A percentile compares a stretch with the other conserved stretches of the same genome.
Evolutionary conservation across 2,329 filamentous ascomycete genomes (phyloP).

Genomic region (Neocatenulostroma microsporum): DNA sequence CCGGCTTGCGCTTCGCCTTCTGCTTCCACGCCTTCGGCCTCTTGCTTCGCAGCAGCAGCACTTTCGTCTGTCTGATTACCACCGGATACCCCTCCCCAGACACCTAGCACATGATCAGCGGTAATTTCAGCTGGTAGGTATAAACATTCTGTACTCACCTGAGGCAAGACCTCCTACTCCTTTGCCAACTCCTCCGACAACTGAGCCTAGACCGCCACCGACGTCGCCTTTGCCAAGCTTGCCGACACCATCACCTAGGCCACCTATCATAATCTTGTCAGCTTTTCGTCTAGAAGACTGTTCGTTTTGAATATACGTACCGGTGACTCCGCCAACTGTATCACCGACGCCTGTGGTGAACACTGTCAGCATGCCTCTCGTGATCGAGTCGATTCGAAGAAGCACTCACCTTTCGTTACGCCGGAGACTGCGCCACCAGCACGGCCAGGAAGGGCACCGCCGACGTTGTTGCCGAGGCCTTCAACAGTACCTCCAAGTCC

Average conservation of each 20-base stretch:
- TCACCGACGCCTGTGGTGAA: slow-evolving; percentile 28
- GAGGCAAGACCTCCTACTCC: slow-evolving; percentile 23
- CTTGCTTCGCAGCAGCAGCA: slow-evolving; percentile 4
- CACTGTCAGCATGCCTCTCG: neutral
- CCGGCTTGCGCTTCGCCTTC: neutral
- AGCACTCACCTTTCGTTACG: slow-evolving; percentile 35
- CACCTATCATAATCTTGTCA: slow-evolving; percentile 36
- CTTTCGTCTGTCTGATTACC: slow-evolving; percentile 18
- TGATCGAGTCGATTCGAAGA: too few relatives aligned
- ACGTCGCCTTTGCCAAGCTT: slow-evolving; percentile 40
- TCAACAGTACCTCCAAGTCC: slow-evolving; percentile 28
- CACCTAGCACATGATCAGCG: slow-evolving; percentile 9
- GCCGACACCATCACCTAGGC: slow-evolving; percentile 35
- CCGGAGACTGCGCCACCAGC: slow-evolving; percentile 36
- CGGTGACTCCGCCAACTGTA: slow-evolving; percentile 27
- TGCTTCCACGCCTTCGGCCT: slow-evolving; percentile 7
- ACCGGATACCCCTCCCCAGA: slow-evolving; percentile 27
- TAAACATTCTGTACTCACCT: slow-evolving; percentile 1
- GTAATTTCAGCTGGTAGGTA: neutral
- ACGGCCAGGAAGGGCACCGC: slow-evolving; percentile 31
- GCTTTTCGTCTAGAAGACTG: too few relatives aligned
- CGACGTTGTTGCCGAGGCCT: slow-evolving; percentile 28
- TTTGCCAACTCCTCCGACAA: slow-evolving; percentile 32
- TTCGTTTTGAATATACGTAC: too few relatives aligned
- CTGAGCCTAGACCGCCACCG: slow-evolving; percentile 36